Base-by-base conservation (phyloP, 192 early-diverging fungal genomes). In the Chytriomyces sp. region DNA sequence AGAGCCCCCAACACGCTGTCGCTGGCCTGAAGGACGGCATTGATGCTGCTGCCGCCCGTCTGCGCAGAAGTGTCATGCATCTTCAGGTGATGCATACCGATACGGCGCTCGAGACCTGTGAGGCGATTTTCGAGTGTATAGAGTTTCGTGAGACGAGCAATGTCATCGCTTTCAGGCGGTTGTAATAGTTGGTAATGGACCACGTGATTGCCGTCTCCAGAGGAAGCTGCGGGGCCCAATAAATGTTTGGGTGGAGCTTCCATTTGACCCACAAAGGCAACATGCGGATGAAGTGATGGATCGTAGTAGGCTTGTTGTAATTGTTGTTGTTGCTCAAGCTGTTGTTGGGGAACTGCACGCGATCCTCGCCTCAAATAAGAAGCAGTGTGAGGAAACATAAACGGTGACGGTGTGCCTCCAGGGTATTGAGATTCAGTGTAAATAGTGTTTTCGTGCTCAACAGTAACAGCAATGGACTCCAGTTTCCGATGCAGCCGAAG, bases 61-160 rank as follows among this genome's bases (percentile, higher is more conserved):
- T 49, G 44, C 14, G 14, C 17, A 14, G 52, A 19, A 17, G 65
- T 55, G 22, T 52, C 65, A 19, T 68, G 65, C 49, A 68, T 32
- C 36, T 52, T 55, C 5, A 68, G 52, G 65, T 52, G 37, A 36
- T 68, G 65, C 10, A 54, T 55, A 4, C 65, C 65, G 28, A 68
- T 8, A 33, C 65, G 65, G 4, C 34, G 65, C 55, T 68, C 65
- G 33, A 68, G 65, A 6, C 8, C 8, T 2, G 65, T 34, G 31
- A 68, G 52, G 52, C 65, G 65, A 14, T 14, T 14, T 36, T 52
- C 44, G 12, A 68, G 28, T n/a, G 39, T 14, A n/a, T 55, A 39
- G 7, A 22, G 28, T n/a, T 64, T 33, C 4, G 39, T 28, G 22
- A 44, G n/a, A 0, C 10, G 22, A 25, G 63, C 25, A n/a, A 64